Percentiles rank a stretch among this genome's conserved stretches.
phyloP scores from a whole-genome alignment of 345 rosid genomes.

The Turritis glabra region DNA sequence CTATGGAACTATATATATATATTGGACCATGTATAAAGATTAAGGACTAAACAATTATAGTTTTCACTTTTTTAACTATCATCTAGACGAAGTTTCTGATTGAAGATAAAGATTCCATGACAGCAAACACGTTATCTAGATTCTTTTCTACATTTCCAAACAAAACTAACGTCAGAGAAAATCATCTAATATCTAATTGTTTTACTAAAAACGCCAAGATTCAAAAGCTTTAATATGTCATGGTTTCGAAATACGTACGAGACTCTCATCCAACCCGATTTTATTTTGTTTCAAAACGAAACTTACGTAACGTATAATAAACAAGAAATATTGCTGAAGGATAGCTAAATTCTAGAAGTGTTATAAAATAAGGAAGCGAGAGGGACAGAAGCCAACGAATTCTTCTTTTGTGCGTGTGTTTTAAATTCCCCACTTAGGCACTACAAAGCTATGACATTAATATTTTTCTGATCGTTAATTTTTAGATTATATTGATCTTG shows the following conservation, averaged over 20 bases:
- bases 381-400: conserved; percentile 13
- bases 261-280: background rate
- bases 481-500: conserved; percentile 1
- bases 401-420: background rate
- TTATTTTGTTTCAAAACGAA: no score
- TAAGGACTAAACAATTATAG: background rate
- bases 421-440: background rate
- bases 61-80: background rate
- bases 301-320: background rate
- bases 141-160: conserved; percentile 7
- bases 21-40: background rate
- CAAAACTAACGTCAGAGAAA: conserved; percentile 6
- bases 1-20: background rate
- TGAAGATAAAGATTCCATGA: conserved; percentile 35
- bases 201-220: background rate
- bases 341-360: background rate
- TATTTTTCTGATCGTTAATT: background rate
- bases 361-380: conserved; percentile 8
- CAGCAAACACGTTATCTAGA: conserved; percentile 34
- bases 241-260: background rate
- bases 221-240: background rate
- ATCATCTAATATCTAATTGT: background rate
- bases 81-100: conserved; percentile 28
- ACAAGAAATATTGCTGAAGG: background rate
- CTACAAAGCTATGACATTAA: background rate